Evolutionary conservation across 2,329 filamentous ascomycete species (phyloP).

Genomic region (Coniochaeta ligniaria): DNA sequence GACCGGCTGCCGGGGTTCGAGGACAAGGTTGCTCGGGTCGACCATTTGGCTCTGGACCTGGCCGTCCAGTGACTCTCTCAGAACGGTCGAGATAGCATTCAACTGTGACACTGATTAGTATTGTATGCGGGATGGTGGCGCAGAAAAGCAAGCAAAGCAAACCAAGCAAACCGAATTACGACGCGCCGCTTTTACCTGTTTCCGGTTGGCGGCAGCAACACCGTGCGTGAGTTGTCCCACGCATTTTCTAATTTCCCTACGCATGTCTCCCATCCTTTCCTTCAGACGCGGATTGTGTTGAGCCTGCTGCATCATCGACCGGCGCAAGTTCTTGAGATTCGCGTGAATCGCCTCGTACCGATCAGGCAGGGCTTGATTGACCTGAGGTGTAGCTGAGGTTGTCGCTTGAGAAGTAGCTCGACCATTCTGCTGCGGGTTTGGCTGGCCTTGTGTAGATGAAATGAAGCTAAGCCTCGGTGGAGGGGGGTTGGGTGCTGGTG

Average conservation of each 20-base stretch:
- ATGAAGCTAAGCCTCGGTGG: neutral
- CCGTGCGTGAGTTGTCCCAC: slow-evolving; percentile 61
- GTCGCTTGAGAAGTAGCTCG: slow-evolving; percentile 1
- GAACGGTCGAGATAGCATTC: slow-evolving; percentile 34
- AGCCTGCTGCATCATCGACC: slow-evolving; percentile 40
- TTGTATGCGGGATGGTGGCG: neutral
- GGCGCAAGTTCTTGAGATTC: slow-evolving; percentile 53
- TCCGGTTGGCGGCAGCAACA: slow-evolving; percentile 36
- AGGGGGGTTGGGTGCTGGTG: neutral
- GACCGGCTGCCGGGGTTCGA: slow-evolving; percentile 29
- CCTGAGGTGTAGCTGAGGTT: slow-evolving; percentile 2
- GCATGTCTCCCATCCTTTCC: slow-evolving; percentile 61
- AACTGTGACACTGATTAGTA: neutral
- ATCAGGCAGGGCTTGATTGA: slow-evolving; percentile 20
- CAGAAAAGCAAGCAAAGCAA: neutral
- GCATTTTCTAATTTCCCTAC: slow-evolving; percentile 62
- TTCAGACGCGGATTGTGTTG: slow-evolving; percentile 54
- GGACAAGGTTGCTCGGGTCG: slow-evolving; percentile 45
- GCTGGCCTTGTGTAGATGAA: neutral
- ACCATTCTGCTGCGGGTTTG: neutral
- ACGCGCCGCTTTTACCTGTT: slow-evolving; percentile 33
- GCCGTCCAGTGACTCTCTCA: slow-evolving; percentile 44
- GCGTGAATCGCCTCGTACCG: slow-evolving; percentile 55
- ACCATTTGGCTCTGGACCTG: slow-evolving; percentile 37
- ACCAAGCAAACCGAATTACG: neutral